Percentiles rank a stretch among this genome's conserved stretches.
phyloP scores from a whole-genome alignment of 495 filamentous ascomycete species.

The Bryoglossum gracile region DNA sequence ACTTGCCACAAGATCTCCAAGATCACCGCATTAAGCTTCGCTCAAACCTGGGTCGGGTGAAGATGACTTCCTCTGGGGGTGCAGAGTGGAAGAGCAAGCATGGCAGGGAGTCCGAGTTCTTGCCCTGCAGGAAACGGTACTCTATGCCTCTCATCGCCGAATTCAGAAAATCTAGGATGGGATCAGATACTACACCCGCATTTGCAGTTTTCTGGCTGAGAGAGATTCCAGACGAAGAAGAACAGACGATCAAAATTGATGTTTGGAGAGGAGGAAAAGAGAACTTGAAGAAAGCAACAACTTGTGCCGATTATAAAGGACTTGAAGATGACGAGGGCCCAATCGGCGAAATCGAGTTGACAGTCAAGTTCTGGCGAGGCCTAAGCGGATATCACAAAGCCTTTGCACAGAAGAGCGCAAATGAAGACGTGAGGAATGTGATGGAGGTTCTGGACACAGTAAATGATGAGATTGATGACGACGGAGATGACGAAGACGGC shows the following conservation, averaged over 20 bases:
- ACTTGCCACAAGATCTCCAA: slow-evolving; percentile 36
- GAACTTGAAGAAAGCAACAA: slow-evolving; percentile 35
- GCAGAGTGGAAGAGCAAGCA: slow-evolving; percentile 35
- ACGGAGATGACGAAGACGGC: slow-evolving; percentile 27
- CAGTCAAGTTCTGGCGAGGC: slow-evolving; percentile 48
- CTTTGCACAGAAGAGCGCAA: slow-evolving; percentile 39
- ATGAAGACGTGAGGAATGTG: slow-evolving; percentile 44
- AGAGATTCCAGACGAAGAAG: slow-evolving; percentile 57
- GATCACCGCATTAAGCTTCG: slow-evolving; percentile 47
- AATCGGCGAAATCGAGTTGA: slow-evolving; percentile 48
- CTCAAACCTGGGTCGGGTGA: slow-evolving; percentile 43
- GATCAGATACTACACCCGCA: slow-evolving; percentile 47
- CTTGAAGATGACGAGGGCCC: slow-evolving; percentile 37
- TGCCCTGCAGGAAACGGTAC: slow-evolving; percentile 58
- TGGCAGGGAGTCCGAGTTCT: slow-evolving; percentile 30
- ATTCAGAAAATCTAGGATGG: slow-evolving; percentile 44
- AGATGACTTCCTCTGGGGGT: slow-evolving; percentile 40
- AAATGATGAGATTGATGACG: slow-evolving; percentile 43
- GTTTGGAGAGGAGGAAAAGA: slow-evolving; percentile 49
- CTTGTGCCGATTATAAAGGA: slow-evolving; percentile 31
- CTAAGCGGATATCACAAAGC: slow-evolving; percentile 48
- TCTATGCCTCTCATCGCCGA: slow-evolving; percentile 50
- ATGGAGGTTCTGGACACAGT: slow-evolving; percentile 57
- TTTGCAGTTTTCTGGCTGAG: slow-evolving; percentile 62
- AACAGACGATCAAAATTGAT: slow-evolving; percentile 41